Base-by-base conservation (phyloP, 306 rosid species). In the Fagus sylvatica region DNA sequence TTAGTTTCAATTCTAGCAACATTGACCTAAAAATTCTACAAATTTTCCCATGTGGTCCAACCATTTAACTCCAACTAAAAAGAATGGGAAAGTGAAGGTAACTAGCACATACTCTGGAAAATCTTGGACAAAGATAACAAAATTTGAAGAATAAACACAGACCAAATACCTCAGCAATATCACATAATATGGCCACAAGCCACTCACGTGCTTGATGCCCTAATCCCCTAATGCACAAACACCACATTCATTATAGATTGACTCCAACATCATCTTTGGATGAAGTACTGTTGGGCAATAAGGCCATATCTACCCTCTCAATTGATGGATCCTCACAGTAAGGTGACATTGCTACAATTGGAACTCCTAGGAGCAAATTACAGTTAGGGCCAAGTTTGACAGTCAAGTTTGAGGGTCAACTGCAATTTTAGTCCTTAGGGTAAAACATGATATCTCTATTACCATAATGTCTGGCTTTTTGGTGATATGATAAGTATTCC, bases 51-150 rank as follows among this genome's bases (percentile, higher is more conserved):
- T 19, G 22, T 17, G 32, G 0, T 3, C 61, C 32, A 55, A 19
- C 28, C 33, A 55, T 55, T 55, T 55, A 19, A 55, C 12, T 5
- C 32, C 61, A 55, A n/a, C 61, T 51, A 60, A 78, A 55, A 34
- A 12, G 64, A 59, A 69, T 41, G 46, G 59, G 41, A 75, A 55
- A 73, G 57, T 75, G 53, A 53, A 61, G 49, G 79, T 79, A 74
- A 30, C 59, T 17, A 16, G 59, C 66, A 32, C 66, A 16, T 7
- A 10, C 16, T 60, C 66, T 12, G 5, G 40, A 34, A 60, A 60
- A 60, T 9, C 61, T 55, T n/a, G 61, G 8, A 19, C 12, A 2
- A 55, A 55, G 10, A 55, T 6, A 15, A 19, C 28, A 55, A n/a
- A 16, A 19, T 19, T 55, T 32, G 32, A 55, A 55, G 61, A n/a